Evolutionary conservation across 306 rosid genomes (phyloP), one percentile per base, ranked within the genome.

Genomic region (Prunus salicina): DNA sequence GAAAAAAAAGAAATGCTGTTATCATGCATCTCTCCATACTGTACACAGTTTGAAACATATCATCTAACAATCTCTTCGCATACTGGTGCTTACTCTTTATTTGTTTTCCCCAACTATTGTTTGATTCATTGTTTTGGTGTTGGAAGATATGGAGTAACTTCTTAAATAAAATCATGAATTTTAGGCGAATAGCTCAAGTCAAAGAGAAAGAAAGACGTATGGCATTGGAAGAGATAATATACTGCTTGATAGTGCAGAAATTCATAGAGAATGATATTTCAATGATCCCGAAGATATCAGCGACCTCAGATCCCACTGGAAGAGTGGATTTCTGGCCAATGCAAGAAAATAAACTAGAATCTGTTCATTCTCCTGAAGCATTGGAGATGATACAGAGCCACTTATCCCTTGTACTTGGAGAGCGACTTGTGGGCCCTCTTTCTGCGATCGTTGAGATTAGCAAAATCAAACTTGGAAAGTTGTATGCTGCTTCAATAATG

Each of bases 401-500:
- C 79, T 83, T 95, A 70, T 85, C 97, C 61, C 83, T 91, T 32
- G 96, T 92, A 14, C 86, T 95, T 49, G 97, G 90, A 22, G 99
- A 92, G n/a, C 79, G 91, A 46, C 53, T 75, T 27, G 96, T 91
- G 13, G 93, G 96, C 28, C 99, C 99, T 58, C 96, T 92, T 9
- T 85, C 87, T 80, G 69, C 93, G 34, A 46, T 72, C 66, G 89
- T 90, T 81, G 88, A 90, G 88, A 90, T 95, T 60, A 92, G 97
- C 84, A 95, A 92, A 87, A 89, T 95, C 43, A 95, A 92, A 78
- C 87, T 95, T 53, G 98, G 97, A 43, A 95, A 95, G 89, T 81
- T 95, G 63, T 95, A 95, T 84, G 98, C 98, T 62, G 97, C 98
- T 85, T 95, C 98, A 18, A 88, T 95, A 67, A 95, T 95, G 97